These are phyloP conservation scores for Rostrohypoxylon terebratum DNA, from an alignment of 495 filamentous ascomycete genomes.

Conservation along the genomic window DNA sequence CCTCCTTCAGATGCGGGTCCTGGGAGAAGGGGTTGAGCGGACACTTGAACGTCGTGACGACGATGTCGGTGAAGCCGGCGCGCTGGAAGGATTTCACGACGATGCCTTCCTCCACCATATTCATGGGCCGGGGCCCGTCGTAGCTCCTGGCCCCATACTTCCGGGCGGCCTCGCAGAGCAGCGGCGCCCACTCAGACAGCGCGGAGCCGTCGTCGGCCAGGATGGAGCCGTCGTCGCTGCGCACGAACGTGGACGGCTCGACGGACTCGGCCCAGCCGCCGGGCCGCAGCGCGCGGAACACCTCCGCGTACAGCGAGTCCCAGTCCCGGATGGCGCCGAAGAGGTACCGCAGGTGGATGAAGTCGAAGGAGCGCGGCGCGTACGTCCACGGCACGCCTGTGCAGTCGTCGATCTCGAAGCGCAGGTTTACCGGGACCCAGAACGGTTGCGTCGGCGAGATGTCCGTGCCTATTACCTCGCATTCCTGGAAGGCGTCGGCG, in stretches of 20 bases:
- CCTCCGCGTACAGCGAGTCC: conserved; percentile 49
- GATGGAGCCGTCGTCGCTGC: conserved; percentile 47
- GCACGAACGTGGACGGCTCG: conserved; percentile 37
- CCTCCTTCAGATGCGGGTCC: conserved; percentile 61
- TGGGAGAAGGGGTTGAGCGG: conserved; percentile 64
- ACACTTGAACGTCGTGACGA: conserved; percentile 61
- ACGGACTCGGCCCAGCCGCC: conserved; percentile 48
- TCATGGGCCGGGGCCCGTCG: conserved; percentile 30
- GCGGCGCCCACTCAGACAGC: conserved; percentile 35
- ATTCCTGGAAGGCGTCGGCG: conserved; percentile 62
- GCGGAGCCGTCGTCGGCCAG: conserved; percentile 33
- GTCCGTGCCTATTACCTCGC: conserved; percentile 74
- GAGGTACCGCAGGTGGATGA: conserved; percentile 66
- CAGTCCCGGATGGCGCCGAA: conserved; percentile 65
- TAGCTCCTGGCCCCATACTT: conserved; percentile 2
- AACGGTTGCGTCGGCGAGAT: conserved; percentile 67
- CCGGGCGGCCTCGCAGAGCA: conserved; percentile 25
- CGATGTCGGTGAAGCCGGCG: conserved; percentile 63
- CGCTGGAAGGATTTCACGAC: conserved; percentile 47
- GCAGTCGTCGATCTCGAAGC: conserved; percentile 65
- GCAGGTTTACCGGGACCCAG: conserved; percentile 63
- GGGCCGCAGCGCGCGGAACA: conserved; percentile 36
- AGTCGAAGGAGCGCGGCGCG: conserved; percentile 60
- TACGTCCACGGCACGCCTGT: conserved; percentile 59
- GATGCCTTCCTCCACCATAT: conserved; percentile 37